Evolutionary conservation across 2,329 filamentous ascomycete species (phyloP).

Genomic region (Beauveria varroae): DNA sequence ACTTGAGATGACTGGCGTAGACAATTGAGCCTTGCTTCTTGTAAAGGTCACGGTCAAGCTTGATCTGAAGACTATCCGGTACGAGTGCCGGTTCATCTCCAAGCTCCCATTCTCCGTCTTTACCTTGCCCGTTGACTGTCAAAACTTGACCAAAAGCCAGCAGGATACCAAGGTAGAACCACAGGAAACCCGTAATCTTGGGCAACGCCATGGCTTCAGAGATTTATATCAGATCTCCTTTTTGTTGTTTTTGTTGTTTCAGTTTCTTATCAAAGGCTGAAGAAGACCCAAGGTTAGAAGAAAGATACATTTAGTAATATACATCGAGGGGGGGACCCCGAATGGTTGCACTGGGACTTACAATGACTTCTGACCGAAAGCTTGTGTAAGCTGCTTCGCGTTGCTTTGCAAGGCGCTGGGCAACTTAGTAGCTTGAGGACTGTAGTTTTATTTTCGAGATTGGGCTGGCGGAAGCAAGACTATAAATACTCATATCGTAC

Average conservation of each 20-base stretch:
- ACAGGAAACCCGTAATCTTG: not conserved
- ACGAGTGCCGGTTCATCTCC: not conserved
- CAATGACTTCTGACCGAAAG: not conserved
- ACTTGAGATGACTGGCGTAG: not conserved
- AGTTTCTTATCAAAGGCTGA: not conserved
- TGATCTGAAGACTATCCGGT: not conserved
- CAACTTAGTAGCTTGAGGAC: not conserved
- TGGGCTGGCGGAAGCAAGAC: not conserved
- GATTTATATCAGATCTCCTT: not conserved
- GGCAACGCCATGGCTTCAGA: not conserved
- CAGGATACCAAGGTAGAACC: not conserved
- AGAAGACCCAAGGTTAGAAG: not conserved
- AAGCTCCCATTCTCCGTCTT: not conserved
- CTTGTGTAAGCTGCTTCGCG: not conserved
- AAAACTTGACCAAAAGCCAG: not conserved
- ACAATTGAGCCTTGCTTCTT: not conserved
- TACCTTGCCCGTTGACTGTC: not conserved
- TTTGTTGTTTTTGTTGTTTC: not conserved
- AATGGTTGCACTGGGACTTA: not conserved
- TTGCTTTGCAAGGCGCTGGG: not conserved
- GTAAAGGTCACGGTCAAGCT: not conserved
- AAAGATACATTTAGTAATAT: not conserved
- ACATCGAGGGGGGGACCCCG: not conserved
- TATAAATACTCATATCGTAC: not conserved
- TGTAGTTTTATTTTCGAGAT: not conserved